Evolutionary conservation across 345 rosid species (phyloP).

Genomic region (Linum usitatissimum): DNA sequence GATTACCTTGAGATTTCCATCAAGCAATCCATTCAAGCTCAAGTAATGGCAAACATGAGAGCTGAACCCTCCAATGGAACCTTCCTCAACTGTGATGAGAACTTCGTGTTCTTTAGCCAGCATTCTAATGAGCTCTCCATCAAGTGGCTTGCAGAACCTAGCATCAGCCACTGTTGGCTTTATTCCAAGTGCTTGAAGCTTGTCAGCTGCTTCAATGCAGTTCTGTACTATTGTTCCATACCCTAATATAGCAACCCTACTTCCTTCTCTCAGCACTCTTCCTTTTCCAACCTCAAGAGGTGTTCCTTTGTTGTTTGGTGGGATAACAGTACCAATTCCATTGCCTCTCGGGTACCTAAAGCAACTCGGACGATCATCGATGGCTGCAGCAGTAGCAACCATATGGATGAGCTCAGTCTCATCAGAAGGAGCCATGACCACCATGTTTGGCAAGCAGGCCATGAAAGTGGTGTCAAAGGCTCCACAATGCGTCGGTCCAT

Average conservation of each 20-base stretch:
- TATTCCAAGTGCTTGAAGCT: conserved; percentile 19
- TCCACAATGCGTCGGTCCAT: conserved; percentile 49
- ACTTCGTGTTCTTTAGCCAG: conserved; percentile 31
- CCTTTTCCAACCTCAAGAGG: conserved; percentile 44
- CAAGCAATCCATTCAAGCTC: conserved; percentile 31
- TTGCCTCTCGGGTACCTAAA: conserved; percentile 45
- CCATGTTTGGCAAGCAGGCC: conserved; percentile 53
- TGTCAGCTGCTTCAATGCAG: conserved; percentile 31
- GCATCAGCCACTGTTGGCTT: conserved; percentile 40
- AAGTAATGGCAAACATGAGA: conserved; percentile 39
- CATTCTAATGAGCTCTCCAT: conserved; percentile 25
- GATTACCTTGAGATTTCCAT: conserved; percentile 36
- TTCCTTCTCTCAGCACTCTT: conserved; percentile 30
- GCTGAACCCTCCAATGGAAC: conserved; percentile 42
- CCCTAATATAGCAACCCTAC: conserved; percentile 35
- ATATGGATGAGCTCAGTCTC: conserved; percentile 46
- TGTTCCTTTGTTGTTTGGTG: conserved; percentile 35
- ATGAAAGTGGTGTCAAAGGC: conserved; percentile 43
- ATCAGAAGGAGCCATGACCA: conserved; percentile 47
- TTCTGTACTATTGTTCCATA: conserved; percentile 33
- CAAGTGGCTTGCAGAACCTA: conserved; percentile 40
- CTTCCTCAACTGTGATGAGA: conserved; percentile 41
- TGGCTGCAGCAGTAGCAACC: conserved; percentile 47
- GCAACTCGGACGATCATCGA: conserved; percentile 43
- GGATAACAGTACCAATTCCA: conserved; percentile 32